A percentile compares a stretch with the other conserved stretches of the same genome.
Evolutionary conservation across 768 basidiomycete genomes (phyloP).

Genomic region (Kwoniella dejecticola): DNA sequence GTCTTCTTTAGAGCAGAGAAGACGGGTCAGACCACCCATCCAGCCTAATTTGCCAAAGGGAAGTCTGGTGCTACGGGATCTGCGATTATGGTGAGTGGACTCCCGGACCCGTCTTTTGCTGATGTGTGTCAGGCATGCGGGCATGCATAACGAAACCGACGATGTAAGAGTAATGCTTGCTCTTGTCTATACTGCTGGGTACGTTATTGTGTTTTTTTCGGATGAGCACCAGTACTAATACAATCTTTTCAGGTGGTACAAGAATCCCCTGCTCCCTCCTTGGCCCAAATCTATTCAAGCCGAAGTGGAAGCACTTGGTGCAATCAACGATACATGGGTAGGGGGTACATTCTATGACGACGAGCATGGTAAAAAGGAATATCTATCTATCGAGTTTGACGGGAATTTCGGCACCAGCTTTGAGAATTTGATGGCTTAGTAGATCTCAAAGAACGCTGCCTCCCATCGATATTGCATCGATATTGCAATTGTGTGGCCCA

Average conservation of each 20-base stretch:
- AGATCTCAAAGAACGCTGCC: too few species aligned
- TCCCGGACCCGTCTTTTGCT: not conserved
- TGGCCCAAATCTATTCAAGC: not conserved
- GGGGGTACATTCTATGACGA: slow-evolving; percentile 2
- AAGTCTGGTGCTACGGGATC: slow-evolving; percentile 14
- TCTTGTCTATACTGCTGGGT: slow-evolving; percentile 13
- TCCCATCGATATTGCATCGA: too few species aligned
- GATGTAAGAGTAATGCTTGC: slow-evolving; percentile 18
- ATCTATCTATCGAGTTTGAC: slow-evolving; percentile 5
- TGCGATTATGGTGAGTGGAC: slow-evolving; percentile 17
- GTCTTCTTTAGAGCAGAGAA: slow-evolving; percentile 11
- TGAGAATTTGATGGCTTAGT: slow-evolving; percentile 5
- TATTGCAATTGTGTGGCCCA: too few species aligned
- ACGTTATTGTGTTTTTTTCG: not conserved
- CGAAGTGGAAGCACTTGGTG: slow-evolving; percentile 3
- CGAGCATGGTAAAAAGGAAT: slow-evolving; percentile 1
- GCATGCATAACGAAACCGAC: slow-evolving; percentile 19
- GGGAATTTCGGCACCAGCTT: slow-evolving; percentile 3
- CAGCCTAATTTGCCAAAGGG: slow-evolving; percentile 18
- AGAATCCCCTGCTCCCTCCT: slow-evolving; percentile 3
- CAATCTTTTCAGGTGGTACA: slow-evolving; percentile 17
- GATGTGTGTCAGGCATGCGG: slow-evolving; percentile 13
- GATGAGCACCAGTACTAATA: too few species aligned
- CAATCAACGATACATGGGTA: slow-evolving; percentile 8
- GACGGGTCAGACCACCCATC: slow-evolving; percentile 18